Percentiles rank a stretch among this genome's conserved stretches.
Evolutionary conservation across 2,329 filamentous ascomycete species (phyloP).

Genomic region (Paecilomyces dactylethromorphus): DNA sequence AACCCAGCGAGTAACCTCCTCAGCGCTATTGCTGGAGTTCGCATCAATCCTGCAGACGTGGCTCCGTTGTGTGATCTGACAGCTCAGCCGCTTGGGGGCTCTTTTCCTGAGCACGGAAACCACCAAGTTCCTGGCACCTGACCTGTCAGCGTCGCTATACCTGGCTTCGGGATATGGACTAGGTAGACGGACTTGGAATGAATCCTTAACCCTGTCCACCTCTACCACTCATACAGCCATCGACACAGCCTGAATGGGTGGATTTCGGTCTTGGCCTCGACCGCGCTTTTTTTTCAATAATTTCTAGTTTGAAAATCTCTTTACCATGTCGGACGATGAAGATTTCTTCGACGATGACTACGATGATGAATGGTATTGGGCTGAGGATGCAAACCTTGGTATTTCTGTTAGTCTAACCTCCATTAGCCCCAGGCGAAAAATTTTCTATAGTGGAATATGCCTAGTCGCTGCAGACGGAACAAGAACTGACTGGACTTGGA

Average conservation of each 20-base stretch:
- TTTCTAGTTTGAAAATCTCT: background rate
- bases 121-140: background rate
- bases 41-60: background rate
- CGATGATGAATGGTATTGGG: slow-evolving; percentile 21
- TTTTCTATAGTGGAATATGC: background rate
- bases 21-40: background rate
- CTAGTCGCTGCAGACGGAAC: background rate
- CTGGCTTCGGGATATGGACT: background rate
- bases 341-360: slow-evolving; percentile 29
- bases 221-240: background rate
- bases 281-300: background rate
- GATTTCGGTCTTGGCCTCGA: background rate
- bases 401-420: slow-evolving; percentile 22
- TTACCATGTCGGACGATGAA: slow-evolving; percentile 32
- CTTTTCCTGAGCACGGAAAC: background rate
- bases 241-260: background rate
- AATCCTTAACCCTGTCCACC: background rate
- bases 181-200: background rate
- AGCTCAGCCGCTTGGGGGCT: background rate
- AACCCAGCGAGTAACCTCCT: background rate
- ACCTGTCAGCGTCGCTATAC: background rate
- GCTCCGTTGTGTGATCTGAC: background rate
- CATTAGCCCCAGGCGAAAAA: background rate
- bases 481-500: background rate
- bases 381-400: slow-evolving; percentile 29